Evolutionary conservation across 139 green algal species (phyloP).

Genomic region (Coccomyxa sp.): DNA sequence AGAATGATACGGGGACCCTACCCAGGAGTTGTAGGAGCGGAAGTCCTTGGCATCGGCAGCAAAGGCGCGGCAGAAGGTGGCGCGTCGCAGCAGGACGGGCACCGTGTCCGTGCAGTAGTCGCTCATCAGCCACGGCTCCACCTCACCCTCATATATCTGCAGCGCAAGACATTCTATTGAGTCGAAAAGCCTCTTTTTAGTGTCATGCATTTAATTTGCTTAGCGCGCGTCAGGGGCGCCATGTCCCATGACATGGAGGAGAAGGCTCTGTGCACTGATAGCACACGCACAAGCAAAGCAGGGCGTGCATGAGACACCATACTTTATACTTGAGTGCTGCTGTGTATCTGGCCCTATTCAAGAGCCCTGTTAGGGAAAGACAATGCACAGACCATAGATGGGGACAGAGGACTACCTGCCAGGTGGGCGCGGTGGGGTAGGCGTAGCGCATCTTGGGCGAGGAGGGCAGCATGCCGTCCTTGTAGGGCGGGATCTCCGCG

Average conservation of each 20-base stretch:
- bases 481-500: background rate
- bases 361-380: background rate
- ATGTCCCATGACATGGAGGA: too few relatives aligned
- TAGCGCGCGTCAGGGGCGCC: too few relatives aligned
- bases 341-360: background rate
- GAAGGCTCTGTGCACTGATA: too few relatives aligned
- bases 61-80: background rate
- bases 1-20: background rate
- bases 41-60: background rate
- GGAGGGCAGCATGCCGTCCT: background rate
- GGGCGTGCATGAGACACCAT: too few relatives aligned
- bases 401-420: background rate
- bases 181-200: too few relatives aligned
- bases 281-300: too few relatives aligned
- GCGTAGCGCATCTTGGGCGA: background rate
- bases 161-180: too few relatives aligned
- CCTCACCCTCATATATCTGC: slow-evolving; percentile 3
- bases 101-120: slow-evolving; percentile 2
- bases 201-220: too few relatives aligned
- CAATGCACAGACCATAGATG: background rate
- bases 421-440: slow-evolving; percentile 1
- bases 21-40: slow-evolving; percentile 5
- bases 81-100: background rate
- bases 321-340: too few relatives aligned
- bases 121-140: slow-evolving; percentile 9